Conservation (phyloP, 1,284 basidiomycete genomes). For the Ustilago lituana region DNA sequence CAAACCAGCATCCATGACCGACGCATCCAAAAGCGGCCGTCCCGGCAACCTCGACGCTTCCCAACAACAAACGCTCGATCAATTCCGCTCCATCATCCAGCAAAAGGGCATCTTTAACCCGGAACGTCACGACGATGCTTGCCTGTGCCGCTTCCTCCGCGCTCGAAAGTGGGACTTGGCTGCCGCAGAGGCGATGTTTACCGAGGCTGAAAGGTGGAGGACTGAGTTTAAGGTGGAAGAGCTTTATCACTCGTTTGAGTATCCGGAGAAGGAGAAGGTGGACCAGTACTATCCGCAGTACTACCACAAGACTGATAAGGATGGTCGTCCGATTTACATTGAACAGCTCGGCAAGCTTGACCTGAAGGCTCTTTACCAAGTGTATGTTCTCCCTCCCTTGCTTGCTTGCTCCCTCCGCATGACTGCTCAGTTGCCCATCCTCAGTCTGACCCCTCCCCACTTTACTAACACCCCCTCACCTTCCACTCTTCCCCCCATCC, state of each 20-base stretch:
- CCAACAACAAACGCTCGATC: constrained; percentile 58
- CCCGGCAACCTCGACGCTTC: constrained; percentile 62
- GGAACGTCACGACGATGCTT: constrained; percentile 65
- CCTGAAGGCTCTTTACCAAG: constrained; percentile 74
- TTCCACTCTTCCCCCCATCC: too few species aligned
- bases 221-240: constrained; percentile 88
- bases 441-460: too few species aligned
- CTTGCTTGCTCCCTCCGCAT: neutral
- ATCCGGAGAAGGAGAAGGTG: constrained; percentile 83
- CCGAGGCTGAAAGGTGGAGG: constrained; percentile 87
- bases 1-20: constrained; percentile 24
- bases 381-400: constrained; percentile 28
- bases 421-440: neutral
- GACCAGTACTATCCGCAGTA: constrained; percentile 94
- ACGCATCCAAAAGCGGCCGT: constrained; percentile 47
- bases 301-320: constrained; percentile 95
- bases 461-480: too few species aligned
- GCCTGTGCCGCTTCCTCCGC: constrained; percentile 76
- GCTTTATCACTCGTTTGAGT: constrained; percentile 84
- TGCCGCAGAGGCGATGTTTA: constrained; percentile 85
- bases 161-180: constrained; percentile 90
- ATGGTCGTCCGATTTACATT: constrained; percentile 94
- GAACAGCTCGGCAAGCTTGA: constrained; percentile 91
- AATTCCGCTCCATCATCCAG: constrained; percentile 58
- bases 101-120: constrained; percentile 61